A percentile compares a stretch with the other conserved stretches of the same genome.
phyloP scores from a whole-genome alignment of 2,329 filamentous ascomycete species.

The Torrubiellomyces zombiae region DNA sequence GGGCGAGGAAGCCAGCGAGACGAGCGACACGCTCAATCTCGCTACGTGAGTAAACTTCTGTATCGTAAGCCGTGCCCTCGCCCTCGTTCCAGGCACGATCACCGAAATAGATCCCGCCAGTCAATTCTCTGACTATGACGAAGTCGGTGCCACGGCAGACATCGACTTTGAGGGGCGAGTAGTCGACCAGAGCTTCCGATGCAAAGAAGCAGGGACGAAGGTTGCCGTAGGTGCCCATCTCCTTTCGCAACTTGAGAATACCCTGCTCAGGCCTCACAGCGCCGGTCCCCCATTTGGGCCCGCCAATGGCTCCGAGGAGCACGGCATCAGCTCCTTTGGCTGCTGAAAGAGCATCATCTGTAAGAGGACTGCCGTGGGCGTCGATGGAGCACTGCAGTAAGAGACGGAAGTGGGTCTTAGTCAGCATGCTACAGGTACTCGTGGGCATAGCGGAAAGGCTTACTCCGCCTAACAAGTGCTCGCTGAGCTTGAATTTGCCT shows the following conservation, averaged over 20 bases:
- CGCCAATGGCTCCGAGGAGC: constrained; percentile 82
- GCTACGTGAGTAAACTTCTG: constrained; percentile 65
- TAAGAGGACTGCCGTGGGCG: constrained; percentile 59
- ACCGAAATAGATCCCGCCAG: constrained; percentile 89
- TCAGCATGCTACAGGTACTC: too few species aligned
- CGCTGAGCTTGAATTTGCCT: constrained; percentile 71
- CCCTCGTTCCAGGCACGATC: constrained; percentile 58
- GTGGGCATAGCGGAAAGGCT: too few species aligned
- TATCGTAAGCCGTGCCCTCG: constrained; percentile 61
- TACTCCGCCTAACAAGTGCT: constrained; percentile 85
- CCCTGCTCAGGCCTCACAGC: constrained; percentile 83
- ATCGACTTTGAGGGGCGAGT: constrained; percentile 71
- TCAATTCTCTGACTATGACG: constrained; percentile 81
- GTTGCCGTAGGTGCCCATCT: constrained; percentile 89
- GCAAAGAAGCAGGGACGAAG: constrained; percentile 92
- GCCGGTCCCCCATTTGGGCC: constrained; percentile 91
- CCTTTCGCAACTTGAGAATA: constrained; percentile 76
- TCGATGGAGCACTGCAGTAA: constrained; percentile 69
- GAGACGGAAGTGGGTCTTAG: not conserved
- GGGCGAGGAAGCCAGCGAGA: constrained; percentile 64
- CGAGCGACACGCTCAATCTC: constrained; percentile 84
- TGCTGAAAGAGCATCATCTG: constrained; percentile 64
- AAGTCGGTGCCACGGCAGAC: constrained; percentile 81
- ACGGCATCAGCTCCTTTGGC: constrained; percentile 80
- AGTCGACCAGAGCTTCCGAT: constrained; percentile 66